Evolutionary conservation across 768 basidiomycete species (phyloP).

Genomic region (Calocera viscosa): DNA sequence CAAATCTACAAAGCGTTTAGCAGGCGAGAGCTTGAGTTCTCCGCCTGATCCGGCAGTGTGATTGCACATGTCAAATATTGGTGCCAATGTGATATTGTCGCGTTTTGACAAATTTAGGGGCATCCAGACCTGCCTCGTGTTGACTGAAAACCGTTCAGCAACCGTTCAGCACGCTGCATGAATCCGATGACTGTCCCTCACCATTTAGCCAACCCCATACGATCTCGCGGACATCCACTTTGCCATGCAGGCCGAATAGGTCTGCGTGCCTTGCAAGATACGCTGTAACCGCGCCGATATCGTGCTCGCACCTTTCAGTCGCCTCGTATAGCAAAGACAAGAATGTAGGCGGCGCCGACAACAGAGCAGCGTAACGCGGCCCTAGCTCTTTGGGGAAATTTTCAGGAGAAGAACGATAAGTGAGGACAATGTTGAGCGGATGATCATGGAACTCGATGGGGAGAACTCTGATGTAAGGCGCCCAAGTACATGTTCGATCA

Average conservation of each 20-base stretch:
- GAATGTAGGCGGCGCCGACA: neutral
- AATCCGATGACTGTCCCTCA: neutral
- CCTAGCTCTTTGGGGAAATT: neutral
- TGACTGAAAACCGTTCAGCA: neutral
- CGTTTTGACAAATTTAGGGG: neutral
- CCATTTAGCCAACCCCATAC: neutral
- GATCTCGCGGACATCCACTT: neutral
- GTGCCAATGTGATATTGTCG: neutral
- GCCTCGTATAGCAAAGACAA: neutral
- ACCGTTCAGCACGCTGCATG: neutral
- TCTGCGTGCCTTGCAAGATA: neutral
- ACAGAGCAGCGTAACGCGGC: neutral
- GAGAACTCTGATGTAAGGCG: neutral
- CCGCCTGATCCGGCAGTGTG: neutral
- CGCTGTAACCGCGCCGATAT: neutral
- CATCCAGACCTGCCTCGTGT: neutral
- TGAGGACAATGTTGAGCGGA: neutral
- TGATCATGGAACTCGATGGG: neutral
- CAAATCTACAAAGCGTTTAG: neutral
- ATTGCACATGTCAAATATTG: neutral
- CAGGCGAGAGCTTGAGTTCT: neutral
- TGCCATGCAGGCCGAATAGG: neutral
- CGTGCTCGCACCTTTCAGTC: neutral
- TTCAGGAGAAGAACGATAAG: neutral
- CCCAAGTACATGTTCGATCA: neutral